Percentiles rank a stretch among this genome's conserved stretches.
These are phyloP conservation scores for Huntiella bhutanensis DNA, from an alignment of 2,329 filamentous ascomycete species.

Conservation along the genomic window DNA sequence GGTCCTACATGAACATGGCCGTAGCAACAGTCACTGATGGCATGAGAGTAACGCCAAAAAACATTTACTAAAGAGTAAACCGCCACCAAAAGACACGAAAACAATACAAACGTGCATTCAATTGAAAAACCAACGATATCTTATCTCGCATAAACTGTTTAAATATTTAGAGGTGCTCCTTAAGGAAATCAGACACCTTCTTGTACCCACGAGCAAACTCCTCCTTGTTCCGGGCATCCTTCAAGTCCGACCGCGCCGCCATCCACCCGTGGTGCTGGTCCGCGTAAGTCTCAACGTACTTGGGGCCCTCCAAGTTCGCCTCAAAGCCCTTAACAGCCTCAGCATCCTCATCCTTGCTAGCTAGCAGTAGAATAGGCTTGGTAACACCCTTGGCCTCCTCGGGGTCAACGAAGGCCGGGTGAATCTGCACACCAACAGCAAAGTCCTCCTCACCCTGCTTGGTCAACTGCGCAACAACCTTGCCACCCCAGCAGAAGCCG, in stretches of 20 bases:
- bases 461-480: slow-evolving; percentile 35
- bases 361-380: slow-evolving; percentile 42
- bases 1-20: no score
- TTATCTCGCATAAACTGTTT: no score
- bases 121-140: no score
- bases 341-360: slow-evolving; percentile 43
- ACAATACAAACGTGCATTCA: no score
- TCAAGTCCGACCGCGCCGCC: slow-evolving; percentile 44
- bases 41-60: no score
- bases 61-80: no score
- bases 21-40: no score
- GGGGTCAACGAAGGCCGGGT: slow-evolving; percentile 46
- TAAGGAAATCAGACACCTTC: slow-evolving; percentile 38
- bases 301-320: slow-evolving; percentile 31
- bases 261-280: slow-evolving; percentile 60
- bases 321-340: slow-evolving; percentile 38
- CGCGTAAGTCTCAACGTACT: slow-evolving; percentile 45
- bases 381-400: slow-evolving; percentile 40
- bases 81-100: no score
- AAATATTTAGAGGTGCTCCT: slow-evolving; percentile 25
- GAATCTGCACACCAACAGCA: slow-evolving; percentile 34
- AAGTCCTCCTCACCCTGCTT: slow-evolving; percentile 27
- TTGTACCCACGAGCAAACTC: slow-evolving; percentile 45
- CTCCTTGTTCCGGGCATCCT: slow-evolving; percentile 35
- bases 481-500: slow-evolving; percentile 55